Evolutionary conservation across 805 yeast genomes (phyloP).

Genomic region (Kurtzmaniella fragi): DNA sequence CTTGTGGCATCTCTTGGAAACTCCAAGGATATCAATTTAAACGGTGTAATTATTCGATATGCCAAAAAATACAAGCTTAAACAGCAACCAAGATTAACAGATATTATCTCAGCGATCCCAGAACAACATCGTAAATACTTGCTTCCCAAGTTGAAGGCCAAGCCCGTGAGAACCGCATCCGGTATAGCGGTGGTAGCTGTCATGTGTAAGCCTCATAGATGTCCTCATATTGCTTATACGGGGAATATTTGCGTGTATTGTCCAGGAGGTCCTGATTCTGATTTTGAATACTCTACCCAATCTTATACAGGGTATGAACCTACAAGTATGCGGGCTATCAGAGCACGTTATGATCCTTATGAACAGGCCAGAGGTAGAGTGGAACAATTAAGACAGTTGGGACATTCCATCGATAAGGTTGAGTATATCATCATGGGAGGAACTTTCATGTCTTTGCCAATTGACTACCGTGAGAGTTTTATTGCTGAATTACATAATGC

Average conservation of each 20-base stretch:
- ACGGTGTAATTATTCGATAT: constrained; percentile 78
- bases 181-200: constrained; percentile 99
- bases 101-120: constrained; percentile 91
- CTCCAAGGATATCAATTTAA: constrained; percentile 77
- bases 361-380: constrained; percentile 98
- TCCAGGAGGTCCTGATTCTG: constrained; percentile 99
- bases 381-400: constrained; percentile 90
- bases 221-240: constrained; percentile 98
- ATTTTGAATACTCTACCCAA: constrained; percentile 96
- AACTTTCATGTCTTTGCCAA: constrained; percentile 92
- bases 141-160: constrained; percentile 93
- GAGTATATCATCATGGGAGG: constrained; percentile 99
- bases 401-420: constrained; percentile 95
- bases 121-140: constrained; percentile 91
- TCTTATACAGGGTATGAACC: constrained; percentile 99
- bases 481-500: constrained; percentile 92
- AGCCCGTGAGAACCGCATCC: constrained; percentile 96
- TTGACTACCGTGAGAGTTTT: constrained; percentile 83
- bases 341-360: constrained; percentile 97
- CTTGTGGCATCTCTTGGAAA: constrained; percentile 71
- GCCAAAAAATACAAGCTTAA: constrained; percentile 89
- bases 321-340: constrained; percentile 97
- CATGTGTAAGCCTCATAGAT: constrained; percentile 98
- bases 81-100: constrained; percentile 91
- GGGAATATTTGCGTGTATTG: constrained; percentile 98